A percentile compares a stretch with the other conserved stretches of the same genome.
These are phyloP conservation scores for Babesia gibsoni DNA, from an alignment of 169 alveolate species.

Conservation along the genomic window DNA sequence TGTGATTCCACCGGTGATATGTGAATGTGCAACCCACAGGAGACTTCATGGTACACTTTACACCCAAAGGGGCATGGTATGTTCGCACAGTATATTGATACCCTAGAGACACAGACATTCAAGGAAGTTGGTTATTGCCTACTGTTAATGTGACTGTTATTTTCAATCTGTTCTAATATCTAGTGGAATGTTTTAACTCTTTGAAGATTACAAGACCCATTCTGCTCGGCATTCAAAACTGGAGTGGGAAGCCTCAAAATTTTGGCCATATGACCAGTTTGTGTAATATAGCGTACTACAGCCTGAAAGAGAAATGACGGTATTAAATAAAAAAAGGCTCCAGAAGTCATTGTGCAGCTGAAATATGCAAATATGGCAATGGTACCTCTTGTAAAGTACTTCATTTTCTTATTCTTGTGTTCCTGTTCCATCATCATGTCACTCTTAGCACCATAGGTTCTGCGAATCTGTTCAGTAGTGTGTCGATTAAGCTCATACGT, in stretches of 20 bases:
- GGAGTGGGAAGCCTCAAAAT: slow-evolving; percentile 28
- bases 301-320: slow-evolving; percentile 61
- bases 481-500: slow-evolving; percentile 37
- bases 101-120: no score
- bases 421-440: slow-evolving; percentile 20
- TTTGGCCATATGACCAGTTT: slow-evolving; percentile 23
- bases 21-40: no score
- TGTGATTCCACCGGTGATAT: no score
- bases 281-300: slow-evolving; percentile 19
- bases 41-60: no score
- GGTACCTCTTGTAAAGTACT: slow-evolving; percentile 29
- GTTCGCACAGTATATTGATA: no score
- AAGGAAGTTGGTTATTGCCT: no score
- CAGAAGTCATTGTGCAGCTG: slow-evolving; percentile 45
- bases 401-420: slow-evolving; percentile 29
- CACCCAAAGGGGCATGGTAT: no score
- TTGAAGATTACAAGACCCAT: background rate
- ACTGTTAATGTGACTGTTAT: no score
- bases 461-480: slow-evolving; percentile 17
- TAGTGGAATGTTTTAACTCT: background rate
- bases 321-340: slow-evolving; percentile 56
- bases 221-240: background rate
- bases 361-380: slow-evolving; percentile 31
- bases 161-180: no score
- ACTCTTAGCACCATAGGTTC: slow-evolving; percentile 4